These are phyloP conservation scores for Polyporus tsugae DNA, from an alignment of 1,284 basidiomycete species.

Conservation along the genomic window DNA sequence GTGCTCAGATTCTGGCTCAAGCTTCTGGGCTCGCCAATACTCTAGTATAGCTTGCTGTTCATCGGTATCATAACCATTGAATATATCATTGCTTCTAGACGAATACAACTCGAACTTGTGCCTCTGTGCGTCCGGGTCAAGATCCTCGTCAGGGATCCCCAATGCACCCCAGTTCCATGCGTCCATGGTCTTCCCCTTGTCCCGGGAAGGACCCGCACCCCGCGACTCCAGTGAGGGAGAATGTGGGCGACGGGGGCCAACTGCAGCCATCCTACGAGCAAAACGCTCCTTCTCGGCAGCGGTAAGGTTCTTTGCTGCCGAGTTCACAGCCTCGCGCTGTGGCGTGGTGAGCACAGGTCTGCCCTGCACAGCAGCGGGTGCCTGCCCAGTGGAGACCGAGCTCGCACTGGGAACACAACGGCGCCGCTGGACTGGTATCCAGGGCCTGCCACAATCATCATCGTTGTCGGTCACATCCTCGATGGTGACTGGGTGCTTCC, in stretches of 20 bases:
- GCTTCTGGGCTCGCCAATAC: slow-evolving; percentile 4
- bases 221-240: slow-evolving; percentile 8
- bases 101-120: slow-evolving; percentile 6
- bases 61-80: slow-evolving; percentile 6
- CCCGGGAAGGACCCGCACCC: slow-evolving; percentile 23
- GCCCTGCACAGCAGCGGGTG: slow-evolving; percentile 10
- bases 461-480: slow-evolving; percentile 18
- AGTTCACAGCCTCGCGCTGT: background rate
- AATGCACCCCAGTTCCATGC: slow-evolving; percentile 25
- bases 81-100: background rate
- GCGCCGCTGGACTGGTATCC: slow-evolving; percentile 12
- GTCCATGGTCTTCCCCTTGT: slow-evolving; percentile 32
- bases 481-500: slow-evolving; percentile 11
- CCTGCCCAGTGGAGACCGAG: background rate
- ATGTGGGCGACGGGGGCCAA: background rate
- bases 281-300: background rate
- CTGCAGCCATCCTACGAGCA: background rate
- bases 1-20: background rate
- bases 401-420: background rate
- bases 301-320: background rate
- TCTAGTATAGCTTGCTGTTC: slow-evolving; percentile 4
- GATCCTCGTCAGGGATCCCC: slow-evolving; percentile 11
- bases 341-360: background rate
- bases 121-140: slow-evolving; percentile 17
- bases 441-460: background rate